Base-by-base conservation (phyloP, 306 rosid species). In the Prunus mume region DNA sequence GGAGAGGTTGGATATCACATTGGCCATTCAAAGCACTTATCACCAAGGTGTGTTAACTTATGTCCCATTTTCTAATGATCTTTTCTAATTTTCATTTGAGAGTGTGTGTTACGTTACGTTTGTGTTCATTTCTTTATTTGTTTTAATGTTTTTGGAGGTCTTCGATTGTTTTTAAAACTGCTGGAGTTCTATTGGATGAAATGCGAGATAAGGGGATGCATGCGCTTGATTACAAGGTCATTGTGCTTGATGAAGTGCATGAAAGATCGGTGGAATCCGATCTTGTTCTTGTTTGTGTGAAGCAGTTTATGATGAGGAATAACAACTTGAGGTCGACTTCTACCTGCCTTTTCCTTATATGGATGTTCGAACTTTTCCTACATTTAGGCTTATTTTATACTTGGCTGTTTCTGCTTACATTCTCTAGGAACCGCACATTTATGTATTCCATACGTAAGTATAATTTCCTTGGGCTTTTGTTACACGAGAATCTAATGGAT, bases 231-330 rank as follows among this genome's bases (percentile, higher is more conserved):
- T 93, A 91, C 88, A 93, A 86, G 83, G 98, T 76, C 87, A 88
- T 93, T 78, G 86, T 93, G 78, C 96, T 93, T 27, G 98, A 93
- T 74, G 98, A 93, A 86, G 98, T 93, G 41, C 98, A 93, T 83
- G 98, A 93, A 88, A 89, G 97, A 91, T 93, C 98, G 18, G 90
- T 86, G 65, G 98, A 93, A 84, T 93, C 98, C 64, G 98, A 93
- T 85, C 96, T 93, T 61, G 93, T 89, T 81, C 97, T 93, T 77
- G 97, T 88, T 50, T 91, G 89, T 76, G 87, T 93, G 73, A 93
- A 93, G 88, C 98, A 93, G 75, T 91, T 89, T 85, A 76, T 93
- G 86, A 74, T 86, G 79, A 91, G 78, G 89, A 87, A 87, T 78
- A 86, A 84, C 22, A 90, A 91, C 82, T 76, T 91, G 74, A 93